Conservation (phyloP, 306 rosid genomes). For the Corylus heterophylla region DNA sequence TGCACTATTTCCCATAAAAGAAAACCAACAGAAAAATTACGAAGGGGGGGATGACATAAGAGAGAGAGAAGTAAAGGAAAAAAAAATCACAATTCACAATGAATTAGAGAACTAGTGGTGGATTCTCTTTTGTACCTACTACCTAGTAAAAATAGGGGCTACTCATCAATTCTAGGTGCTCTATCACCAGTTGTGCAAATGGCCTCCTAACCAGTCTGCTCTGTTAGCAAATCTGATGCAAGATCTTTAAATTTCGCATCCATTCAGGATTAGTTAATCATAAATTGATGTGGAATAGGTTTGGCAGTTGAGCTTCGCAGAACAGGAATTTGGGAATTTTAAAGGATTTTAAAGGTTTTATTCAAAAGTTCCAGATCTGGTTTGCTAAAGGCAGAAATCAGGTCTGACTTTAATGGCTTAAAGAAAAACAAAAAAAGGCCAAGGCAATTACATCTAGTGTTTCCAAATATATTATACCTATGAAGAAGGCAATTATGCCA, state of each 20-base stretch:
- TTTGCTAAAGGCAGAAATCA: background rate
- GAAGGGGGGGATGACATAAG: background rate
- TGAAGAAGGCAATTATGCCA: background rate
- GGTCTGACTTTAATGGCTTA: background rate
- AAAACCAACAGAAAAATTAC: background rate
- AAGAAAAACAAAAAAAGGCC: background rate
- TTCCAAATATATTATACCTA: no score
- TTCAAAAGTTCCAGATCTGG: background rate
- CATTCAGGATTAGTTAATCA: background rate
- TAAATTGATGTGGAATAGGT: background rate
- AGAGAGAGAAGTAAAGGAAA: background rate
- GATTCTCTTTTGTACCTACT: background rate
- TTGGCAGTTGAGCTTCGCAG: background rate
- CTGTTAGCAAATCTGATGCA: no score
- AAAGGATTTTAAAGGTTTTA: no score
- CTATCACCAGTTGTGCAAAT: no score
- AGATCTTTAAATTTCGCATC: background rate
- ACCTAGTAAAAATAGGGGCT: background rate
- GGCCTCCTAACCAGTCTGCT: no score
- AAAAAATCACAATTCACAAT: background rate
- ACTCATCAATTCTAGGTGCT: no score
- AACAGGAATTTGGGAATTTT: no score
- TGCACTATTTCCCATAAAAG: background rate
- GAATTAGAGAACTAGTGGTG: background rate
- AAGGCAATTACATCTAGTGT: no score